Evolutionary conservation across 169 alveolate genomes (phyloP).

Genomic region (Plasmodium chabaudi): DNA sequence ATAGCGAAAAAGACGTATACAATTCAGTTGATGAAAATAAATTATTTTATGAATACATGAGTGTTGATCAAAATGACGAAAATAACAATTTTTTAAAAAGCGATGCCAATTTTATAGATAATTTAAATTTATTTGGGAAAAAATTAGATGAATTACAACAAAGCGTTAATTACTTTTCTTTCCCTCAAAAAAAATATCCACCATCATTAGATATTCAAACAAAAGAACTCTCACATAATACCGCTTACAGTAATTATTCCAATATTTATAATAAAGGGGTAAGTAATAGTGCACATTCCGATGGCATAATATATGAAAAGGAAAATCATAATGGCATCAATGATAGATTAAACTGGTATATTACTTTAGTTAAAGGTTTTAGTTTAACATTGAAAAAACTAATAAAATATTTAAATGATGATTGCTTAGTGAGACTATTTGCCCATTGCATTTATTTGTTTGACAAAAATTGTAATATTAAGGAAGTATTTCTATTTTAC

Average conservation of each 20-base stretch:
- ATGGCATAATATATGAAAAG: not conserved
- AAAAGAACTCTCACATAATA: not conserved
- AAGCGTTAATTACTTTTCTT: constrained; percentile 6
- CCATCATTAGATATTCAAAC: not conserved
- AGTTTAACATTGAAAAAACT: constrained; percentile 32
- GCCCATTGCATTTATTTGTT: constrained; percentile 18
- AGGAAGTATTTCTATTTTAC: constrained; percentile 32
- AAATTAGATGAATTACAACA: constrained; percentile 15
- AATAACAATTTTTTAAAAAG: not conserved
- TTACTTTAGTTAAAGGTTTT: constrained; percentile 19
- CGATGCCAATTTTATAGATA: constrained; percentile 17
- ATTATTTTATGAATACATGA: constrained; percentile 70
- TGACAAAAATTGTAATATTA: constrained; percentile 6
- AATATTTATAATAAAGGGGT: not conserved
- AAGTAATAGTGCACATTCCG: not conserved
- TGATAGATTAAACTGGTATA: constrained; percentile 1
- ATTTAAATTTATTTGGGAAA: constrained; percentile 44
- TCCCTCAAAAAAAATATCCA: not conserved
- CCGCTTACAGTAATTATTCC: not conserved
- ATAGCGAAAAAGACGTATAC: not conserved
- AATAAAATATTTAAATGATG: constrained; percentile 75
- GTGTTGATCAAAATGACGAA: constrained; percentile 1
- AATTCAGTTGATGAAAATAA: constrained; percentile 14
- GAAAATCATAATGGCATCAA: constrained; percentile 3
- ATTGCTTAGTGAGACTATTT: constrained; percentile 38